phyloP scores from a whole-genome alignment of 2,329 filamentous ascomycete genomes.

The Xylaria sp. region DNA sequence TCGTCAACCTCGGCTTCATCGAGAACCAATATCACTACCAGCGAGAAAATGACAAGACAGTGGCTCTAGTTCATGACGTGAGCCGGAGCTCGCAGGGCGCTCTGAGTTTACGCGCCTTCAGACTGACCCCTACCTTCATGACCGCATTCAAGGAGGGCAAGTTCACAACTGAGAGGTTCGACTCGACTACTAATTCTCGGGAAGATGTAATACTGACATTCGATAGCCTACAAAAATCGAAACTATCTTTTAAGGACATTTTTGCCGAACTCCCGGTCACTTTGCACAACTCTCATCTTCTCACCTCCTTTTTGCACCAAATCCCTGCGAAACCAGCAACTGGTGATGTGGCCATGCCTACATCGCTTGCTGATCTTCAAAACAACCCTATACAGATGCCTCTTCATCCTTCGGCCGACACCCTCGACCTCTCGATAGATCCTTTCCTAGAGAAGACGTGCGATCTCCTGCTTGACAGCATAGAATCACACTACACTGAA shows the following conservation, averaged over 20 bases:
- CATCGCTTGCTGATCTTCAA: conserved; percentile 81
- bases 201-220: conserved; percentile 39
- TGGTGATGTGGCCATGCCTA: conserved; percentile 77
- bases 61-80: conserved; percentile 93
- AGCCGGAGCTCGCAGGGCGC: conserved; percentile 93
- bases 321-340: conserved; percentile 74
- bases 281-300: conserved; percentile 96
- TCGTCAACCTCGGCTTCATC: conserved; percentile 92
- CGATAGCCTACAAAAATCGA: conserved; percentile 90
- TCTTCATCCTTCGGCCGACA: conserved; percentile 88
- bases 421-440: conserved; percentile 91
- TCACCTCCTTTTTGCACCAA: conserved; percentile 95
- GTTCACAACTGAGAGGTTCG: conserved; percentile 94
- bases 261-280: conserved; percentile 87
- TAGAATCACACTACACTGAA: conserved; percentile 97
- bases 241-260: conserved; percentile 93
- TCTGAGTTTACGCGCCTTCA: conserved; percentile 89
- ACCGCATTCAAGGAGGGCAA: conserved; percentile 94
- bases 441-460: conserved; percentile 98
- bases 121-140: conserved; percentile 88
- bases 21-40: conserved; percentile 99
- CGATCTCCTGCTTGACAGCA: conserved; percentile 93
- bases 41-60: conserved; percentile 88
- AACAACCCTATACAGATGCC: conserved; percentile 70
- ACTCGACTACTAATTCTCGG: conserved; percentile 10